Percentiles rank a stretch among this genome's conserved stretches.
Evolutionary conservation across 225 moss, liverwort and hornwort genomes (phyloP).

Genomic region (Marchantia paleacea): DNA sequence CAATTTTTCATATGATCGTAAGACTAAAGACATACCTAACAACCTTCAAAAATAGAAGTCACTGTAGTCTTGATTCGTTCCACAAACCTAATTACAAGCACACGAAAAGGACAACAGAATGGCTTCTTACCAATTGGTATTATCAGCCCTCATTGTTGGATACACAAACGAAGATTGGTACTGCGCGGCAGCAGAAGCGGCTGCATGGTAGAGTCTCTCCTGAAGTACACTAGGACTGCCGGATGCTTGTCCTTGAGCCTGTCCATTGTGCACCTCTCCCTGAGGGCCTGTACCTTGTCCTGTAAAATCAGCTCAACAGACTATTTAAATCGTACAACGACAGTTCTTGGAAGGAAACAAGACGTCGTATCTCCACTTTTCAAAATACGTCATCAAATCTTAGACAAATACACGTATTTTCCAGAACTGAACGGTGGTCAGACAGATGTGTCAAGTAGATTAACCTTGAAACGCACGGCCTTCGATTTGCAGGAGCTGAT

Average conservation of each 20-base stretch:
- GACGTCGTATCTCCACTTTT: too few species aligned
- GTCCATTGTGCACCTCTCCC: slow-evolving; percentile 55
- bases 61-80: neutral
- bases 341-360: too few species aligned
- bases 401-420: too few species aligned
- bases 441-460: slow-evolving; percentile 3
- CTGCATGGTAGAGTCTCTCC: slow-evolving; percentile 68
- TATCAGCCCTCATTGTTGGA: slow-evolving; percentile 61
- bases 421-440: neutral
- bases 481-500: slow-evolving; percentile 63
- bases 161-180: slow-evolving; percentile 64
- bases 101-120: neutral
- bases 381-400: too few species aligned
- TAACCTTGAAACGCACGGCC: slow-evolving; percentile 59
- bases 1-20: neutral
- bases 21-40: neutral
- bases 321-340: neutral
- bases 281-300: slow-evolving; percentile 55
- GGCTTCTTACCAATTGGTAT: slow-evolving; percentile 60
- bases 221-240: slow-evolving; percentile 55
- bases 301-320: slow-evolving; percentile 17
- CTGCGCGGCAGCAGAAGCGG: slow-evolving; percentile 57
- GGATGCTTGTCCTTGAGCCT: slow-evolving; percentile 53
- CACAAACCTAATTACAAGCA: neutral
- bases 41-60: neutral